A percentile compares a stretch with the other conserved stretches of the same genome.
These are phyloP conservation scores for Bullera alba DNA, from an alignment of 768 basidiomycete genomes.

Conservation along the genomic window DNA sequence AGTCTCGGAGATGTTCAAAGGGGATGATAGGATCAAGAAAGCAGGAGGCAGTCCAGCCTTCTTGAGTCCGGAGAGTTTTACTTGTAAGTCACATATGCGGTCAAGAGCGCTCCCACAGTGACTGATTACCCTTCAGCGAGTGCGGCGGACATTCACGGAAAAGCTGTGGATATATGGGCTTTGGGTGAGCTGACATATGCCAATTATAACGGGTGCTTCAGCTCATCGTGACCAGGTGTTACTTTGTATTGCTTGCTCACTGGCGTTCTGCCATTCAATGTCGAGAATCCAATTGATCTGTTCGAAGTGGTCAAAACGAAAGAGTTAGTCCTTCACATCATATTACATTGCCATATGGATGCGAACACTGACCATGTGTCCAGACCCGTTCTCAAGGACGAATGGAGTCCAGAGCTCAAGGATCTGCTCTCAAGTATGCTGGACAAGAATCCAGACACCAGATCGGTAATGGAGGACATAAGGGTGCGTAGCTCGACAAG, in stretches of 20 bases:
- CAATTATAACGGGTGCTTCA: neutral
- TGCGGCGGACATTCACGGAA: conserved; percentile 37
- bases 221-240: conserved; percentile 25
- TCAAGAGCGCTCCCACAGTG: neutral
- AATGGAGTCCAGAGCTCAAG: conserved; percentile 37
- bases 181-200: conserved; percentile 24
- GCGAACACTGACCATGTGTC: neutral
- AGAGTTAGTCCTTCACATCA: no score
- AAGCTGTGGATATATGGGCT: conserved; percentile 44
- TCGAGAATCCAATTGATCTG: conserved; percentile 41
- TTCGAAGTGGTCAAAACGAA: conserved; percentile 39
- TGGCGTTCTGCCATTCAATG: conserved; percentile 41
- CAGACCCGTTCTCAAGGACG: conserved; percentile 34
- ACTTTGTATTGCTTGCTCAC: conserved; percentile 46
- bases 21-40: conserved; percentile 44
- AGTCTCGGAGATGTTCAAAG: conserved; percentile 46
- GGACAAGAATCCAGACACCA: conserved; percentile 30
- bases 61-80: conserved; percentile 43
- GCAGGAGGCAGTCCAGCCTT: conserved; percentile 46
- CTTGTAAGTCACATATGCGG: conserved; percentile 12
- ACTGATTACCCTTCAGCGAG: conserved; percentile 15
- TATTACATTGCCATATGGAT: neutral
- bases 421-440: conserved; percentile 36
- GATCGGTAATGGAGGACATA: conserved; percentile 34
- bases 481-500: conserved; percentile 21